These are phyloP conservation scores for Oryza coarctata DNA, from an alignment of 176 grass and related monocot genomes.

Conservation along the genomic window DNA sequence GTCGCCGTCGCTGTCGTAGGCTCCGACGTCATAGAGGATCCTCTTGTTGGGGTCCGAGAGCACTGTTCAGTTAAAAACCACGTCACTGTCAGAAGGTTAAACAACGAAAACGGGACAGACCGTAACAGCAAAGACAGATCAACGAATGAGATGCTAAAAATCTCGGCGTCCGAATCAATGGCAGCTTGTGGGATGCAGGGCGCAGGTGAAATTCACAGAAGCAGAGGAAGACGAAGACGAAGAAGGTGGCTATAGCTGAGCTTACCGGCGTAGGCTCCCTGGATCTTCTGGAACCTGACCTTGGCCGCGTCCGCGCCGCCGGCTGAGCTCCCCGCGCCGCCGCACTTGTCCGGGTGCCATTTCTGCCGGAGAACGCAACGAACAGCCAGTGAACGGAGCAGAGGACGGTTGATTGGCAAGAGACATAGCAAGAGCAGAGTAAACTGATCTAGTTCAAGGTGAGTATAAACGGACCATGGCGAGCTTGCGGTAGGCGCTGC, in stretches of 20 bases:
- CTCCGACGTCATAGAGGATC: constrained; percentile 67
- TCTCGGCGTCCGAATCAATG: not conserved
- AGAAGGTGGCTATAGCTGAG: not conserved
- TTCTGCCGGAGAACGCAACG: constrained; percentile 29
- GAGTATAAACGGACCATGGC: constrained; percentile 57
- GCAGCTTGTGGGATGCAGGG: not conserved
- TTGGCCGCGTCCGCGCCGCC: constrained; percentile 43
- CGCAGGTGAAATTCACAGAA: not conserved
- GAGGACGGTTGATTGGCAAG: not conserved
- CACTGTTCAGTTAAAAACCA: constrained; percentile 36
- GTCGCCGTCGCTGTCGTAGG: constrained; percentile 60
- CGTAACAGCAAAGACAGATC: not conserved
- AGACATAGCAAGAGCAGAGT: not conserved
- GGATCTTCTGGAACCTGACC: constrained; percentile 66
- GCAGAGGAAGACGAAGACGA: not conserved
- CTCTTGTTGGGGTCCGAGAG: constrained; percentile 72
- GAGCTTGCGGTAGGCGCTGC: constrained; percentile 68
- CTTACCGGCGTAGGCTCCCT: constrained; percentile 59
- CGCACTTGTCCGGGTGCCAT: constrained; percentile 74
- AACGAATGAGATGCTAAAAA: not conserved
- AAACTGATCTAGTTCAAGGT: no score
- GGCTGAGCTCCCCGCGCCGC: constrained; percentile 32
- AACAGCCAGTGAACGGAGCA: not conserved
- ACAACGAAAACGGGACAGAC: not conserved
- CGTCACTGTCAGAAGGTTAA: not conserved